Base-by-base conservation (phyloP, 257 asterid genomes). In the Pogostemon cablin region DNA sequence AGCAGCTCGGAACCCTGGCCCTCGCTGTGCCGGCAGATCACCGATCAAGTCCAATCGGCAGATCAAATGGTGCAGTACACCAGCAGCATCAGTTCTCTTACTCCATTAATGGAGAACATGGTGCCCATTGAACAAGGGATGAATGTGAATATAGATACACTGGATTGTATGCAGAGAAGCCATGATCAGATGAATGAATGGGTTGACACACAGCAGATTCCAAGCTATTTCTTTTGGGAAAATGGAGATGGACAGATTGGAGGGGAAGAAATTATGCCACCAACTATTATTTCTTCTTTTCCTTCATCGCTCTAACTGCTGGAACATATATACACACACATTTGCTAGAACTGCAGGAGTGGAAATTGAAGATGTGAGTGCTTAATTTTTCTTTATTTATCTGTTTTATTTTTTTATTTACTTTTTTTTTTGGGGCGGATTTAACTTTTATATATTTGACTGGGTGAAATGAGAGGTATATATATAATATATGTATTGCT, bases 211-310 rank as follows among this genome's bases (percentile, higher is more conserved):
- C 90, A 85, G 42, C 89, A 89, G 6, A 86, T 85, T 64, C 81
- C 89, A 1, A 83, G 85, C 76, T 88, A 78, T 79, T 78, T 86
- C 60, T 88, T 83, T 46, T 90, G 96, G 98, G 96, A 92, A 60
- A 91, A 86, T 72, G 50, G 77, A 5, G 89, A 76, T 34, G 89
- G 81, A 44, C 81, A 76, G 47, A 63, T 83, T 10, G 88, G 85
- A 4, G 91, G 81, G 57, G 88, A 85, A 10, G 95, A 85, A 15
- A 55, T 74, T 25, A 69, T 78, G 15, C 77, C 84, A 40, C 39
- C 76, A 44, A 32, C 73, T 17, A 48, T 86, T 67, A 10, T 87
- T 62, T 75, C 90, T 10, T 75, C 95, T 71, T 87, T 86, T 69
- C 91, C 96, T 79, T 80, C 89, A 40, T 77, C 89, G 48, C 60